Conservation (phyloP, 2,329 filamentous ascomycete genomes). For the Metarhizium robertsii region DNA sequence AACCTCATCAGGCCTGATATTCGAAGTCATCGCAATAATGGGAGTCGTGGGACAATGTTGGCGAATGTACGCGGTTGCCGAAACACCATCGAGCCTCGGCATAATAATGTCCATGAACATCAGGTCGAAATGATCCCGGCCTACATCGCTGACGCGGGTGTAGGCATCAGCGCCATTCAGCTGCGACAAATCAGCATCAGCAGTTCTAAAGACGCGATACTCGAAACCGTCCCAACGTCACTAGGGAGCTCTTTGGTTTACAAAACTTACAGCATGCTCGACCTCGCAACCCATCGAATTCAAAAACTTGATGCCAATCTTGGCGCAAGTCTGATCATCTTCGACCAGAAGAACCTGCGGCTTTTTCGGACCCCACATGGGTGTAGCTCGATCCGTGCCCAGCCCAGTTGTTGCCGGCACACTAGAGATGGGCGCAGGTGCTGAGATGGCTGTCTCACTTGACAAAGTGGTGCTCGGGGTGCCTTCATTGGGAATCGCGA, state of each 20-base stretch:
- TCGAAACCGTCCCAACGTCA: neutral
- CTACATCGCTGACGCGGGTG: slow-evolving; percentile 58
- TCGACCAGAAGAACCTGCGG: slow-evolving; percentile 88
- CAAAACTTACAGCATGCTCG: slow-evolving; percentile 51
- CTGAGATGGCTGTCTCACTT: slow-evolving; percentile 20
- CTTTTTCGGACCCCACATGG: slow-evolving; percentile 48
- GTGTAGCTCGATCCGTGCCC: slow-evolving; percentile 29
- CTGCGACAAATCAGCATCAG: slow-evolving; percentile 13
- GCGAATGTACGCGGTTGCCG: slow-evolving; percentile 85
- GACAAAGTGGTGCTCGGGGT: slow-evolving; percentile 25
- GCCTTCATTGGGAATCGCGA: slow-evolving; percentile 57
- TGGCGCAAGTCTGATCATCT: slow-evolving; percentile 59
- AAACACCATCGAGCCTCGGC: slow-evolving; percentile 91
- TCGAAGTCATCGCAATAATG: slow-evolving; percentile 97
- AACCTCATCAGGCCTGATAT: slow-evolving; percentile 93
- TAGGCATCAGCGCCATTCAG: slow-evolving; percentile 83
- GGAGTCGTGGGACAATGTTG: slow-evolving; percentile 75
- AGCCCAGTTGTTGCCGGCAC: slow-evolving; percentile 9
- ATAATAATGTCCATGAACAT: slow-evolving; percentile 95
- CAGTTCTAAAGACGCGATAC: neutral
- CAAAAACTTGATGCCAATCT: slow-evolving; percentile 60
- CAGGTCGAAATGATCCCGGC: slow-evolving; percentile 46
- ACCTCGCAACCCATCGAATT: slow-evolving; percentile 56
- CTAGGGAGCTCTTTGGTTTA: neutral
- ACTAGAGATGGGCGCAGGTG: slow-evolving; percentile 11